phyloP scores from a whole-genome alignment of 371 early-diverging fungal genomes.

The Actinomucor elegans region DNA sequence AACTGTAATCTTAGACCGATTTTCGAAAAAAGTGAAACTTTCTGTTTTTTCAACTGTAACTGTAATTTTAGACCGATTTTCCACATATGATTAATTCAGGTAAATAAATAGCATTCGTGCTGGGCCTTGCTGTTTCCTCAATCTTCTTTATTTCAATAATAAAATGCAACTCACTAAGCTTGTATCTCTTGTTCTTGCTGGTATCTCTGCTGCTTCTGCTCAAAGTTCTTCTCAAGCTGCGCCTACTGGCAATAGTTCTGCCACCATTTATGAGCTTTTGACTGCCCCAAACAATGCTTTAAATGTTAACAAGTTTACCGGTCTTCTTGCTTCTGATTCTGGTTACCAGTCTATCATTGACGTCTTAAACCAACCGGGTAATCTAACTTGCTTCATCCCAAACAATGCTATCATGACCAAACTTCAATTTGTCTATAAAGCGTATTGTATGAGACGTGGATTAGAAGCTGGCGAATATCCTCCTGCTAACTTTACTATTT shows the following conservation, averaged over 20 bases:
- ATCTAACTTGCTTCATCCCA: constrained; percentile 35
- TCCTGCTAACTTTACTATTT: constrained; percentile 15
- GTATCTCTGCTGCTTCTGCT: constrained; percentile 5
- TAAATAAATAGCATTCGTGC: no score
- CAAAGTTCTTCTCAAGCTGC: neutral
- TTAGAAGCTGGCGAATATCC: constrained; percentile 8
- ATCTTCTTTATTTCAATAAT: neutral
- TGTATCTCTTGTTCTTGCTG: constrained; percentile 5
- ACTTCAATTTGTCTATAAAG: neutral
- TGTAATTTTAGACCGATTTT: no score
- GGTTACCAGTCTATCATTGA: constrained; percentile 31
- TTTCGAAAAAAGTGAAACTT: no score
- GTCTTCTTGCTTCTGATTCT: constrained; percentile 25
- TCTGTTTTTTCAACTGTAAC: no score
- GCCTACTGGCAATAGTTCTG: neutral
- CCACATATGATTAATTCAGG: no score
- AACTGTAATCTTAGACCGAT: no score
- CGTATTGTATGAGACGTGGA: neutral
- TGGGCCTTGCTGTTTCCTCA: no score
- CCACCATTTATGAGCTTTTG: constrained; percentile 26
- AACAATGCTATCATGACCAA: constrained; percentile 16
- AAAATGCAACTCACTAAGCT: constrained; percentile 13
- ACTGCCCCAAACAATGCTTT: constrained; percentile 26
- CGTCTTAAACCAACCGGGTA: constrained; percentile 26
- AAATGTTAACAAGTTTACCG: constrained; percentile 24